Evolutionary conservation across 2,329 filamentous ascomycete species (phyloP).

Genomic region (Aspergillus japonicus): DNA sequence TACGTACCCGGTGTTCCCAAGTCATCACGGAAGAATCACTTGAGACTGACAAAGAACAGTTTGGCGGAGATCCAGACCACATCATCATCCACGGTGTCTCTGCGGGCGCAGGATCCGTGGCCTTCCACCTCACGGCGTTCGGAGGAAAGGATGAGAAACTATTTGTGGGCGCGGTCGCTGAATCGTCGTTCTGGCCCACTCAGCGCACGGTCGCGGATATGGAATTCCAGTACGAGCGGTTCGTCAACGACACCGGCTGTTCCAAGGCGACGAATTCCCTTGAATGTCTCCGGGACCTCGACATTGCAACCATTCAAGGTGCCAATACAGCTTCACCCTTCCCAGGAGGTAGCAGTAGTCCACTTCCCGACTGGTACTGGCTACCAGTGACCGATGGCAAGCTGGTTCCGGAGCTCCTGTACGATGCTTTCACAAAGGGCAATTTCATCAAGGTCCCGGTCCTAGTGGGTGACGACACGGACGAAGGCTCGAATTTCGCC

Average conservation of each 20-base stretch:
- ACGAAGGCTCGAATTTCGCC: conserved; percentile 49
- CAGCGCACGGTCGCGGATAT: conserved; percentile 47
- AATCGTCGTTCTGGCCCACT: conserved; percentile 50
- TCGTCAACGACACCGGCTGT: conserved; percentile 48
- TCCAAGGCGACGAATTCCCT: conserved; percentile 37
- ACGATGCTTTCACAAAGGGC: conserved; percentile 49
- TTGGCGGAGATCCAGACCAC: conserved; percentile 59
- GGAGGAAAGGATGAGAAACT: conserved; percentile 49
- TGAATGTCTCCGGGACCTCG: conserved; percentile 46
- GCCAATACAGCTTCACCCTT: conserved; percentile 43
- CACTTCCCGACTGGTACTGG: conserved; percentile 53
- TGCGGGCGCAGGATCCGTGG: conserved; percentile 60
- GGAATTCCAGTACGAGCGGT: conserved; percentile 50
- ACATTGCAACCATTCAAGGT: conserved; percentile 42
- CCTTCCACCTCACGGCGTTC: conserved; percentile 53
- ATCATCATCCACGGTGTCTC: conserved; percentile 63
- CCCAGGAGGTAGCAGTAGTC: conserved; percentile 35
- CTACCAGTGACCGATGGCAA: conserved; percentile 56
- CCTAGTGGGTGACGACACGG: conserved; percentile 50
- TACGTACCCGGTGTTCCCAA: background rate
- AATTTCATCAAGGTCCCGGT: conserved; percentile 56
- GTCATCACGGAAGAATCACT: rapidly evolving
- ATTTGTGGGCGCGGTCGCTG: conserved; percentile 50
- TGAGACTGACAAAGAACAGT: conserved; percentile 33
- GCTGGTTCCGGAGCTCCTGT: conserved; percentile 53